Percentiles rank a stretch among this genome's conserved stretches.
phyloP scores from a whole-genome alignment of 139 green algal genomes.

The Chlorella ohadii region DNA sequence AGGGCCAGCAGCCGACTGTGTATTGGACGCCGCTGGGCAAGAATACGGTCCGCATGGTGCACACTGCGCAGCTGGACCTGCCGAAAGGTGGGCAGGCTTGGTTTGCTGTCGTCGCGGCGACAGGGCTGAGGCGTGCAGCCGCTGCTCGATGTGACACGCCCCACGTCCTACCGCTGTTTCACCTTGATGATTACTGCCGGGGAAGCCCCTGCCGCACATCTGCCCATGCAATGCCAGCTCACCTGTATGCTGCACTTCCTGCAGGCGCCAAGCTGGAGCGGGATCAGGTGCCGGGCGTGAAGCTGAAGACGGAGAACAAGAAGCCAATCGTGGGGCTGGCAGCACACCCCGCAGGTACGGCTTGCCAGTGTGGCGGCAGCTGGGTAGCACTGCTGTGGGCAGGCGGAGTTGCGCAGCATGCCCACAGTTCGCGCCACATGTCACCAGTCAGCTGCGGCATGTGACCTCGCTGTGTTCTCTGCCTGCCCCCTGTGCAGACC shows the following conservation, averaged over 20 bases:
- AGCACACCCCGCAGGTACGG: slow-evolving; percentile 22
- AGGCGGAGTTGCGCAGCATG: no score
- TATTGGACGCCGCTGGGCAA: slow-evolving; percentile 49
- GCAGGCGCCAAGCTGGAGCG: slow-evolving; percentile 30
- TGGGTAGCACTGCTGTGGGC: neutral
- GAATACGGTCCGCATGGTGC: slow-evolving; percentile 42
- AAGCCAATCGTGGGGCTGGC: slow-evolving; percentile 48
- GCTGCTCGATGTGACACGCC: no score
- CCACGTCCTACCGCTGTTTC: no score
- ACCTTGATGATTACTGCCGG: no score
- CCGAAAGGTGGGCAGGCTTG: neutral
- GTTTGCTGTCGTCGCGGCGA: no score
- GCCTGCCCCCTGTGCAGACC: slow-evolving; percentile 5
- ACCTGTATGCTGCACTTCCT: neutral
- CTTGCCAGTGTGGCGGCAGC: neutral
- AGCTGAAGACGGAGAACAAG: slow-evolving; percentile 56
- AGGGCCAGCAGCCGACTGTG: slow-evolving; percentile 34
- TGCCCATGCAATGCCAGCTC: no score
- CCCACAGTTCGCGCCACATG: no score
- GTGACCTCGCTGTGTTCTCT: neutral
- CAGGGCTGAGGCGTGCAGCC: no score
- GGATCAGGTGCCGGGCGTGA: slow-evolving; percentile 33
- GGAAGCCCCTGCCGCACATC: no score
- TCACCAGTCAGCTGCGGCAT: neutral
- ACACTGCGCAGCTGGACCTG: neutral